Evolutionary conservation across 2,329 filamentous ascomycete species (phyloP), one percentile per base, ranked within the genome.

Genomic region (Xylariales sp.): DNA sequence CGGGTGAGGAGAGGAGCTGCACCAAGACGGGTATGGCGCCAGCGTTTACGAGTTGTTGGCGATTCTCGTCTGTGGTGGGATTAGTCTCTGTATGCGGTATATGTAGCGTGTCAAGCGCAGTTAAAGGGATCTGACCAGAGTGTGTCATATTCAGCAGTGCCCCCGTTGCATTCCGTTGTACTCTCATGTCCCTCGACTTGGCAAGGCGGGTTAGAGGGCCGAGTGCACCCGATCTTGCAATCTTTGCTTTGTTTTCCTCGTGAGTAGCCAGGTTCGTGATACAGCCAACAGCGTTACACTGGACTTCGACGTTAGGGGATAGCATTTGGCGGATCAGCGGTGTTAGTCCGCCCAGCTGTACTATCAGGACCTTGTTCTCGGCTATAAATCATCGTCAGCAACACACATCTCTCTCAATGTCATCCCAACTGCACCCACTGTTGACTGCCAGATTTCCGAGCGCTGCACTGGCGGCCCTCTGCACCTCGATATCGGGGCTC

Each of bases 161-260:
- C 40, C 93, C 93, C 1, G 93, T 98, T 44, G 93, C 93, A 65
- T 98, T 98, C 51, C 93, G 80, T 69, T 98, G 93, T 35, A 98
- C 93, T 43, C 93, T 82, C 93, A 97, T 97, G 58, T 98, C 93
- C 65, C 94, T 91, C 16, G 93, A 97, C 66, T 95, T 97, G 47
- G 93, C 93, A 44, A 98, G 71, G 49, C 87, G 80, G 33, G 93
- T 98, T 53, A 98, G 71, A 7, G 93, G 93, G 6, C 86, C 88
- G 43, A 98, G 74, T 41, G 93, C 93, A 44, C 93, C 93, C 3
- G 93, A 98, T 47, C 88, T 81, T 52, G 93, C 93, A 63, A 98
- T 98, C 70, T 95, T 96, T 44, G 93, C 90, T 70, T 98, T 98
- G 71, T 98, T 98, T 55, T 97, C 93, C 68, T 98, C 93, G 59